Evolutionary conservation across 495 filamentous ascomycete species (phyloP).

Genomic region (Xylona heveae): DNA sequence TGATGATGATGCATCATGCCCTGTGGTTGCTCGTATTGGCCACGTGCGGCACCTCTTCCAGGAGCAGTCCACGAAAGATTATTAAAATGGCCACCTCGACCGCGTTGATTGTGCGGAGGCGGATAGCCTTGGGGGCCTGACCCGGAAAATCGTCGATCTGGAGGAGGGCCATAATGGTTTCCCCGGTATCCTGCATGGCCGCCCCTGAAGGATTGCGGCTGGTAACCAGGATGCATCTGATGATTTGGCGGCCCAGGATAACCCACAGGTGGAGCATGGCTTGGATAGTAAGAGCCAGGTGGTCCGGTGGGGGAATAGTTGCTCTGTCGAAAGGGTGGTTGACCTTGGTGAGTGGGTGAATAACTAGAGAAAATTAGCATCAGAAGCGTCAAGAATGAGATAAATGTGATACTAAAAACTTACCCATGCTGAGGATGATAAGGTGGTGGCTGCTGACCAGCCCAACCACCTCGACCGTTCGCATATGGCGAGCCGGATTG

Average conservation of each 20-base stretch:
- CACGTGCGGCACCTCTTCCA: constrained; percentile 20
- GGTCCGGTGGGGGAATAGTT: constrained; percentile 21
- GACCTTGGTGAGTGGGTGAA: constrained; percentile 12
- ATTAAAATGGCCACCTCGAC: constrained; percentile 14
- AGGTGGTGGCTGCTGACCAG: constrained; percentile 28
- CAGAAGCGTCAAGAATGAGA: constrained; percentile 2
- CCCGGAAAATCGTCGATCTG: constrained; percentile 29
- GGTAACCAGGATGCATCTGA: constrained; percentile 25
- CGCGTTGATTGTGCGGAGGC: constrained; percentile 8
- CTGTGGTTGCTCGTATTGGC: constrained; percentile 15
- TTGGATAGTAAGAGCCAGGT: constrained; percentile 30
- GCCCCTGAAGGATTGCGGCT: constrained; percentile 26
- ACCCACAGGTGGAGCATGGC: constrained; percentile 26
- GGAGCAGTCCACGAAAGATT: constrained; percentile 38
- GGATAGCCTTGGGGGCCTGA: constrained; percentile 17
- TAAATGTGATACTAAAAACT: constrained; percentile 9
- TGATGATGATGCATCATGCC: constrained; percentile 13
- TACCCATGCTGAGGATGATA: constrained; percentile 41
- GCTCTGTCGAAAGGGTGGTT: constrained; percentile 22
- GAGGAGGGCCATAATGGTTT: constrained; percentile 26
- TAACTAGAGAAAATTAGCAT: constrained; percentile 12
- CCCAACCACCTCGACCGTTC: constrained; percentile 31
- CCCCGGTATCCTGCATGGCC: constrained; percentile 31
- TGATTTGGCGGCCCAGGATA: constrained; percentile 29
- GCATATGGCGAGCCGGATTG: constrained; percentile 42